phyloP scores from a whole-genome alignment of 345 rosid species.

The Moringa oleifera region DNA sequence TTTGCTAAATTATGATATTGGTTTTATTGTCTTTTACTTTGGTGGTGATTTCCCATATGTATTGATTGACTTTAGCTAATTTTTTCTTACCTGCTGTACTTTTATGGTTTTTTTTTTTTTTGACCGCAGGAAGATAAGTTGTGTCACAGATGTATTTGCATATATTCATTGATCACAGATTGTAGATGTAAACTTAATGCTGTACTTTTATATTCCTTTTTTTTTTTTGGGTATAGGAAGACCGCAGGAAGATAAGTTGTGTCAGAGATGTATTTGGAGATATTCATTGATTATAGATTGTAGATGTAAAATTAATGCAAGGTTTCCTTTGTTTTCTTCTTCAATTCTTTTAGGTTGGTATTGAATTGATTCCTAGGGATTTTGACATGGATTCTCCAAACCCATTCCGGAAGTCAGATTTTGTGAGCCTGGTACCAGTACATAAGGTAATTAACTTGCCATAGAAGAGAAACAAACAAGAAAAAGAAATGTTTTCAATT shows the following conservation, averaged over 20 bases:
- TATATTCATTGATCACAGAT: not conserved
- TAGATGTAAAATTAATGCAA: not conserved
- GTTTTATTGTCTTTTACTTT: not conserved
- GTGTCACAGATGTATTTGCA: not conserved
- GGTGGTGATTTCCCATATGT: not conserved
- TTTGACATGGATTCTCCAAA: constrained; percentile 92
- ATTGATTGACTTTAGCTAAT: not conserved
- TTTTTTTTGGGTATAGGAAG: not conserved
- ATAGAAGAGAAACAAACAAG: not conserved
- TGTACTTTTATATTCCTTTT: too few relatives aligned
- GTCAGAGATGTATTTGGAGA: not conserved
- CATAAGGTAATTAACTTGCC: constrained; percentile 60
- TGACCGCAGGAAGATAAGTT: not conserved
- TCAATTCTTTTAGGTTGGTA: constrained; percentile 69
- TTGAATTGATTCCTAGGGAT: constrained; percentile 93
- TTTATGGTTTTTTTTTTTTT: constrained; percentile 7
- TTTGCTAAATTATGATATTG: not conserved
- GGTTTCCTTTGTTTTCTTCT: constrained; percentile 6
- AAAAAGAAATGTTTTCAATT: not conserved
- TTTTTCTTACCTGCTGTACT: too few relatives aligned
- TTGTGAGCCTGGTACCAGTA: constrained; percentile 88
- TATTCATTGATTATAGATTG: not conserved
- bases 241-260: not conserved
- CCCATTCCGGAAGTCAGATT: constrained; percentile 79
- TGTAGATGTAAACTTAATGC: not conserved